phyloP scores from a whole-genome alignment of 805 yeast genomes.

The Saccharomycopsis sp. region DNA sequence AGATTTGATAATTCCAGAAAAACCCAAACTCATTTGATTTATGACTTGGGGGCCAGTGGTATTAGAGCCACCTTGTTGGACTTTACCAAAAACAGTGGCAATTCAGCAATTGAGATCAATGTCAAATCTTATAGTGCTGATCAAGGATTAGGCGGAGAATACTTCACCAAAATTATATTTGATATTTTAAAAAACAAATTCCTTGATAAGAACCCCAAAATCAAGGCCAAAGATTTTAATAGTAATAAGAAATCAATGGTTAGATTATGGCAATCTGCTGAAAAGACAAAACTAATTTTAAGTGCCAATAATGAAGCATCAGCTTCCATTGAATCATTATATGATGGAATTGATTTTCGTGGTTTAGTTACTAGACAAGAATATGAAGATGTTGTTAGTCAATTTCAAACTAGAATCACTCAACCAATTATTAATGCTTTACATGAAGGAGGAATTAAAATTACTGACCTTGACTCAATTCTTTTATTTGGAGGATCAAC shows the following conservation, averaged over 20 bases:
- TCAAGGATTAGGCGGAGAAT: conserved; percentile 63
- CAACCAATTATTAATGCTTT: conserved; percentile 48
- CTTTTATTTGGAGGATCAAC: conserved; percentile 86
- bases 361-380: conserved; percentile 64
- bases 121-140: conserved; percentile 67
- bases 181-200: conserved; percentile 53
- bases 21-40: conserved; percentile 56
- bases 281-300: conserved; percentile 74
- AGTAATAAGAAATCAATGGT: conserved; percentile 48
- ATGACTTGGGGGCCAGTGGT: conserved; percentile 91
- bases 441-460: conserved; percentile 23
- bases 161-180: conserved; percentile 56
- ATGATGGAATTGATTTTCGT: conserved; percentile 65
- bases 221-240: conserved; percentile 30
- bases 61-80: conserved; percentile 81
- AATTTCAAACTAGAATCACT: conserved; percentile 35
- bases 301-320: conserved; percentile 80
- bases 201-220: conserved; percentile 31
- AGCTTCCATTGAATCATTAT: conserved; percentile 67
- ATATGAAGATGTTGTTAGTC: conserved; percentile 50
- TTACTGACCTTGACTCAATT: conserved; percentile 46
- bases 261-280: conserved; percentile 72
- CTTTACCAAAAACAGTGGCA: conserved; percentile 33
- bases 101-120: conserved; percentile 41
- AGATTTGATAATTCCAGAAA: conserved; percentile 30